phyloP scores from a whole-genome alignment of 371 early-diverging fungal species.

The Mucor ambiguus region DNA sequence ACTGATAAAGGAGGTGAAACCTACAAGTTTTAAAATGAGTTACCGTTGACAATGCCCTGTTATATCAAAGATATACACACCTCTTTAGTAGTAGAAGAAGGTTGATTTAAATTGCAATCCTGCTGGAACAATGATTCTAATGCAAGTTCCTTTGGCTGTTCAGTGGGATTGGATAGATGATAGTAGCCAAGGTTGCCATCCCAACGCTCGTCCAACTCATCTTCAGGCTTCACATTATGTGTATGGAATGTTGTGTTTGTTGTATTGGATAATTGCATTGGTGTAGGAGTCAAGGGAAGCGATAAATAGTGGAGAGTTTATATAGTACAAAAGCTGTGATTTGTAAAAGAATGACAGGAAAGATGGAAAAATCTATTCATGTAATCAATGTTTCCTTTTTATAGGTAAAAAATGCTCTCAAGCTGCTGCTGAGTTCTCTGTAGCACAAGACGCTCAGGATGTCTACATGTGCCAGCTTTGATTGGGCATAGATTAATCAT shows the following conservation, averaged over 20 bases:
- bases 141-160: background rate
- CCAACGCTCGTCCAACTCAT: constrained; percentile 3
- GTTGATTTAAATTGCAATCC: background rate
- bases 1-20: background rate
- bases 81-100: background rate
- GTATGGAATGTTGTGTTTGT: background rate
- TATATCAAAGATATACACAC: background rate
- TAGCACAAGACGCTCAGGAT: background rate
- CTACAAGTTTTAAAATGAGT: background rate
- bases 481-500: background rate
- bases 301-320: background rate
- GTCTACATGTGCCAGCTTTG: background rate
- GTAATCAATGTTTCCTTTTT: background rate
- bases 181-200: constrained; percentile 1
- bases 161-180: background rate
- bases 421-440: background rate
- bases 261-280: background rate
- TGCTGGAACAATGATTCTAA: background rate
- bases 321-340: background rate
- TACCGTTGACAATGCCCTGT: background rate
- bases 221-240: background rate
- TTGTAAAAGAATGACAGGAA: background rate
- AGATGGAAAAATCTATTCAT: background rate
- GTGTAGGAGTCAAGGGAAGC: background rate
- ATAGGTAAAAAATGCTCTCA: background rate